These are phyloP conservation scores for Fusarium sp. DNA, from an alignment of 2,329 filamentous ascomycete genomes.

Conservation along the genomic window DNA sequence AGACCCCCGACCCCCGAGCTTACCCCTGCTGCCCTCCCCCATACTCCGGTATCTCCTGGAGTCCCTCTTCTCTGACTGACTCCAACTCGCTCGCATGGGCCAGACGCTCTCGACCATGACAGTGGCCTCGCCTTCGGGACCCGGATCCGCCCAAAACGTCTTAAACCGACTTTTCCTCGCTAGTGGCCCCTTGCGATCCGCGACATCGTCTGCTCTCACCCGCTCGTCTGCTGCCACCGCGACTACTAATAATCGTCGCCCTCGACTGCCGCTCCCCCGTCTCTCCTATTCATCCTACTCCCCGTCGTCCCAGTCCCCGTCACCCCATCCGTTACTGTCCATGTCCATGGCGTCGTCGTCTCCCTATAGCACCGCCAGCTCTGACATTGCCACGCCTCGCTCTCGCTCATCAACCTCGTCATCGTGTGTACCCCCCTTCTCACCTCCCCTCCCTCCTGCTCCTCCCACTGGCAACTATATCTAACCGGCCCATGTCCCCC, in stretches of 20 bases:
- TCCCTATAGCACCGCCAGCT: conserved; percentile 60
- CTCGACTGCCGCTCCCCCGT: conserved; percentile 42
- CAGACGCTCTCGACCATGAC: conserved; percentile 45
- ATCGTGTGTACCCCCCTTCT: conserved; percentile 56
- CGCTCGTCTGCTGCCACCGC: conserved; percentile 39
- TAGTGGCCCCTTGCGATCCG: conserved; percentile 45
- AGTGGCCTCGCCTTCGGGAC: conserved; percentile 43
- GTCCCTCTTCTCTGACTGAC: conserved; percentile 27
- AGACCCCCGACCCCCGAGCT: conserved; percentile 19
- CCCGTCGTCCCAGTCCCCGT: conserved; percentile 25
- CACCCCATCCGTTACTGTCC: conserved; percentile 41
- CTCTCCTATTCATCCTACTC: conserved; percentile 40
- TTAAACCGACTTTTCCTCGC: conserved; percentile 52
- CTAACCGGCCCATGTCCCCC: conserved; percentile 62
- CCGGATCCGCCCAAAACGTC: conserved; percentile 46
- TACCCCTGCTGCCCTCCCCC: conserved; percentile 35
- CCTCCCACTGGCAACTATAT: conserved; percentile 58
- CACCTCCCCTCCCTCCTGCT: conserved; percentile 53
- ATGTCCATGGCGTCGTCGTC: conserved; percentile 48
- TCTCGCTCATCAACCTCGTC: conserved; percentile 61
- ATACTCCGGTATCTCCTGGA: conserved; percentile 39
- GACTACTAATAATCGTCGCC: conserved; percentile 47
- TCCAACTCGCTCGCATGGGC: conserved; percentile 36
- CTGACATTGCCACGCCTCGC: conserved; percentile 67
- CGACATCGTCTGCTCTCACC: conserved; percentile 43